phyloP scores from a whole-genome alignment of 148 eudicot species.

The Beta vulgaris region DNA sequence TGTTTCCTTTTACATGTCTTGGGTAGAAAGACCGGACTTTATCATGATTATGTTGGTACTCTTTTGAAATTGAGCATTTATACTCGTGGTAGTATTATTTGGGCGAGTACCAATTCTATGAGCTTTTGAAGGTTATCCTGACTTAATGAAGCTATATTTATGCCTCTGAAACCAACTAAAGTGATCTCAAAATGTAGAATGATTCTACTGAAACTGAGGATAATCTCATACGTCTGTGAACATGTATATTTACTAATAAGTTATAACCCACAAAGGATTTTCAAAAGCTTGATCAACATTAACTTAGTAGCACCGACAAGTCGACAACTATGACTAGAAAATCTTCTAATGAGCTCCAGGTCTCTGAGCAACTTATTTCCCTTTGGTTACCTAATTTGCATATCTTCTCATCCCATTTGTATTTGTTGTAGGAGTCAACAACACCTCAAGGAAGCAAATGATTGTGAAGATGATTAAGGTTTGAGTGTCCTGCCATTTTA shows the following conservation, averaged over 20 bases:
- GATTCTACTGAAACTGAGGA: neutral
- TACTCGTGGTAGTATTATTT: neutral
- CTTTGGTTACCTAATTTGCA: neutral
- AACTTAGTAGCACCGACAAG: neutral
- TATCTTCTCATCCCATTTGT: neutral
- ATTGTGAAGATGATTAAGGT: slow-evolving; percentile 34
- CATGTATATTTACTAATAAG: neutral
- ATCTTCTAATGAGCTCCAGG: neutral
- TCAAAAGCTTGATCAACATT: neutral
- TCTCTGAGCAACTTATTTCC: neutral
- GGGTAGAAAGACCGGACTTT: neutral
- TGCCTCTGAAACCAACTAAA: neutral
- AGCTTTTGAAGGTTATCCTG: neutral
- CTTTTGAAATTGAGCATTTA: neutral
- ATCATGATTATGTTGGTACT: neutral
- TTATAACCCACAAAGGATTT: neutral
- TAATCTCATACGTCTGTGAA: neutral
- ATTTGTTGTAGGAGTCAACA: slow-evolving; percentile 39
- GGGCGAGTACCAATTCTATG: neutral
- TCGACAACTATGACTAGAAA: too few relatives aligned
- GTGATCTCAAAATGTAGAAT: neutral
- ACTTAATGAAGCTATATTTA: neutral
- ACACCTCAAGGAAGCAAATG: slow-evolving; percentile 43
- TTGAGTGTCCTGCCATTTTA: slow-evolving; percentile 1
- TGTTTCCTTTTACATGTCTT: neutral